Conservation (phyloP, 2,329 filamentous ascomycete species). For the Nigrospora oryzae region DNA sequence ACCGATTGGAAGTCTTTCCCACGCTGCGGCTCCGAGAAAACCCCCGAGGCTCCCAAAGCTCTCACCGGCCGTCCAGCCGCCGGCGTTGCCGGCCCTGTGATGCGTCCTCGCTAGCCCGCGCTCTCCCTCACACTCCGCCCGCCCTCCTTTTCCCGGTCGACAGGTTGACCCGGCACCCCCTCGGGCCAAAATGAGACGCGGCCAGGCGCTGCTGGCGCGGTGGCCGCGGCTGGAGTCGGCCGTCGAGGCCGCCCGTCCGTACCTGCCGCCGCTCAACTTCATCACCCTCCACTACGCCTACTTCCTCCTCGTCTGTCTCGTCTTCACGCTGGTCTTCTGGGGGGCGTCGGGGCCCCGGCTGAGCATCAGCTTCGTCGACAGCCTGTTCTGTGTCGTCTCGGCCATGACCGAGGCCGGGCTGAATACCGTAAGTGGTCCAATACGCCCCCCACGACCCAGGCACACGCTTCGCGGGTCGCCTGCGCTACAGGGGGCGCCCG, state of each 20-base stretch:
- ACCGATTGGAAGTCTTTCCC: too few species aligned
- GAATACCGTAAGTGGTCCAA: constrained; percentile 36
- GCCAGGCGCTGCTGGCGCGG: neutral
- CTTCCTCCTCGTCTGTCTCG: constrained; percentile 47
- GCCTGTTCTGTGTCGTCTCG: constrained; percentile 57
- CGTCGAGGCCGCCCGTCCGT: constrained; percentile 8
- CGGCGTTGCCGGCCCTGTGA: too few species aligned
- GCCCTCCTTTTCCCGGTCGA: too few species aligned
- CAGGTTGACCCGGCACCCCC: neutral
- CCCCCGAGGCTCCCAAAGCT: too few species aligned
- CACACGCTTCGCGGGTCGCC: too few species aligned
- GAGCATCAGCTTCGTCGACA: constrained; percentile 52
- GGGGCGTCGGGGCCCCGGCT: constrained; percentile 39
- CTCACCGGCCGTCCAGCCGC: too few species aligned
- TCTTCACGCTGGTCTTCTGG: constrained; percentile 55
- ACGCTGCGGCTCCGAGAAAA: too few species aligned
- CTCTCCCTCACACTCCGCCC: too few species aligned
- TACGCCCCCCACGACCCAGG: too few species aligned
- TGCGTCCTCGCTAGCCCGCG: too few species aligned
- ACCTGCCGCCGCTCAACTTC: constrained; percentile 44
- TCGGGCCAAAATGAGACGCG: neutral
- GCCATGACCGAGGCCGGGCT: constrained; percentile 61
- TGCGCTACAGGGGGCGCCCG: too few species aligned
- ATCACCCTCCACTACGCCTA: constrained; percentile 60
- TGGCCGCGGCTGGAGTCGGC: neutral